Percentiles rank a stretch among this genome's conserved stretches.
phyloP scores from a whole-genome alignment of 78 protist species.

The Dictyostelium firmibasis region DNA sequence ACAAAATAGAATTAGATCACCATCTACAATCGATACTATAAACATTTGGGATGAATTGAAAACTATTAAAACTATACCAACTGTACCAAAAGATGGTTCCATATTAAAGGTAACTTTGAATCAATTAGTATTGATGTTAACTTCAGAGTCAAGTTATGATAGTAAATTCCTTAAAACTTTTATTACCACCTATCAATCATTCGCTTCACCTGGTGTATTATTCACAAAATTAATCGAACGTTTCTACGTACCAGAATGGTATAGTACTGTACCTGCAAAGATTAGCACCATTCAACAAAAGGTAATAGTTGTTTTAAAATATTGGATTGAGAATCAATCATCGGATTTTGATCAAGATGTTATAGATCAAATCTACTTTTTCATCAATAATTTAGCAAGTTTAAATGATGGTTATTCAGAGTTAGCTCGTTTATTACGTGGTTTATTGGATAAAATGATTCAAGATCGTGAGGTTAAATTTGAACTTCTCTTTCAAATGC shows the following conservation, averaged over 20 bases:
- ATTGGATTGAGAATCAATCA: conserved; percentile 76
- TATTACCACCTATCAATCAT: conserved; percentile 71
- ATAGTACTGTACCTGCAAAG: background rate
- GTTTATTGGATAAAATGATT: conserved; percentile 14
- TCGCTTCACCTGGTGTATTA: conserved; percentile 56
- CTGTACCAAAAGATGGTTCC: conserved; percentile 29
- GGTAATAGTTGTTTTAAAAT: conserved; percentile 58
- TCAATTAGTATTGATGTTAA: conserved; percentile 49
- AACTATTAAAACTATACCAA: conserved; percentile 14
- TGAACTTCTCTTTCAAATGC: conserved; percentile 69
- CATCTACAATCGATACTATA: conserved; percentile 32
- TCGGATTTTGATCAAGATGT: conserved; percentile 78
- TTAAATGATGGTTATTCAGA: conserved; percentile 40
- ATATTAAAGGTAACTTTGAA: conserved; percentile 25
- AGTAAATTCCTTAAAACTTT: conserved; percentile 67
- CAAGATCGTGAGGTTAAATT: conserved; percentile 68
- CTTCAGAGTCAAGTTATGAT: conserved; percentile 33
- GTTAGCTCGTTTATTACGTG: conserved; percentile 11
- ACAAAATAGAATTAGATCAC: conserved; percentile 12
- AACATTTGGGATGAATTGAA: conserved; percentile 68
- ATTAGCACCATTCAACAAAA: conserved; percentile 43
- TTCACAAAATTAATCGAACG: conserved; percentile 51
- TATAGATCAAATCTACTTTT: conserved; percentile 49
- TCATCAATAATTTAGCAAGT: conserved; percentile 30
- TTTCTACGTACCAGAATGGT: conserved; percentile 72